These are phyloP conservation scores for Colletotrichum karsti DNA, from an alignment of 2,329 filamentous ascomycete species.

Conservation along the genomic window DNA sequence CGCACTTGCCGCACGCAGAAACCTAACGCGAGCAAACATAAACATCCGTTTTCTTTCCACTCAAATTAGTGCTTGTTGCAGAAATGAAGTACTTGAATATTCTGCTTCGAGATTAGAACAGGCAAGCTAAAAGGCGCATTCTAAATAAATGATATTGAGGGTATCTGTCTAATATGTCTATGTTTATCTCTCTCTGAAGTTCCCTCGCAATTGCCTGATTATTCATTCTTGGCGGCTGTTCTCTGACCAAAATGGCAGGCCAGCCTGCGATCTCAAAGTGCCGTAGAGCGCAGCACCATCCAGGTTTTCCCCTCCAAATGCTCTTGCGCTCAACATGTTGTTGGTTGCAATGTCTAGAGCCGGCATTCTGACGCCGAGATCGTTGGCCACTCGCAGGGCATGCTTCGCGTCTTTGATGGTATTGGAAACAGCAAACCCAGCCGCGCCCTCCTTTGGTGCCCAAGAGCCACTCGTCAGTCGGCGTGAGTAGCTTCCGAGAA, in stretches of 20 bases:
- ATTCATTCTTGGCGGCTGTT: constrained; percentile 2
- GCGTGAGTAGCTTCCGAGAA: constrained; percentile 45
- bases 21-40: too few species aligned
- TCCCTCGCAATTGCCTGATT: not conserved
- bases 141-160: too few species aligned
- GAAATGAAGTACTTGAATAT: too few species aligned
- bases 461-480: constrained; percentile 48
- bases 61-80: too few species aligned
- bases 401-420: constrained; percentile 62
- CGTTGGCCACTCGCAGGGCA: constrained; percentile 51
- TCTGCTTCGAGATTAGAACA: too few species aligned
- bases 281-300: constrained; percentile 59
- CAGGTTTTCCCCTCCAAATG: constrained; percentile 40
- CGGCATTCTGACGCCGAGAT: constrained; percentile 47
- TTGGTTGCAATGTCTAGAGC: constrained; percentile 39
- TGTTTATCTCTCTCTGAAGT: not conserved
- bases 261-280: constrained; percentile 50
- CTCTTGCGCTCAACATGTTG: constrained; percentile 14
- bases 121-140: too few species aligned
- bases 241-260: constrained; percentile 52
- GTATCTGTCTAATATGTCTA: not conserved
- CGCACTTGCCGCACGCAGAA: too few species aligned
- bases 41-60: too few species aligned
- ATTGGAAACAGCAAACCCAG: constrained; percentile 56
- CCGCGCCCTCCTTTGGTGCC: constrained; percentile 41